These are phyloP conservation scores for Astragalus membranaceus DNA, from an alignment of 306 rosid species.

Conservation along the genomic window DNA sequence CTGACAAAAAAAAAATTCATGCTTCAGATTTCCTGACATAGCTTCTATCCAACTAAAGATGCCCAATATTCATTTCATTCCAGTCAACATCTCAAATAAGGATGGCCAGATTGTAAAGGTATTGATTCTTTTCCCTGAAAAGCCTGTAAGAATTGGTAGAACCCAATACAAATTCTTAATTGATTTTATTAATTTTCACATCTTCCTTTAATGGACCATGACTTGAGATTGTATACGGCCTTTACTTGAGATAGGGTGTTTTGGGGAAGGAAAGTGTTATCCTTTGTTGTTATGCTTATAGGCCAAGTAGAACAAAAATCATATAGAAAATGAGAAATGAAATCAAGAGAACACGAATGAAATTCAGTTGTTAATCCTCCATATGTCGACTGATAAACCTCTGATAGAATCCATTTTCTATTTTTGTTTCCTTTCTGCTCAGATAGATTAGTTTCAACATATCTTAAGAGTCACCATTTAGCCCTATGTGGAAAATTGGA, in stretches of 20 bases:
- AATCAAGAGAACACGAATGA: not conserved
- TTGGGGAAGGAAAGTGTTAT: not conserved
- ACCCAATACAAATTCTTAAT: not conserved
- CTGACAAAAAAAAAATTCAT: slow-evolving; percentile 14
- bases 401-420: not conserved
- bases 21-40: slow-evolving; percentile 69
- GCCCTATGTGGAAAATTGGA: not conserved
- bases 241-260: not conserved
- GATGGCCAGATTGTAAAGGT: slow-evolving; percentile 76
- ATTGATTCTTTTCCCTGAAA: slow-evolving; percentile 10
- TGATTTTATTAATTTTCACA: not conserved
- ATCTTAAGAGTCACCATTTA: not conserved
- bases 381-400: not conserved
- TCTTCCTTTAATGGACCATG: not conserved
- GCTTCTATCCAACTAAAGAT: slow-evolving; percentile 64
- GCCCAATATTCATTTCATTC: slow-evolving; percentile 96
- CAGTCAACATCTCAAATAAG: slow-evolving; percentile 73
- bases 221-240: not conserved
- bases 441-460: not conserved
- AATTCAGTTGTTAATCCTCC: not conserved
- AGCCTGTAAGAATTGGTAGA: slow-evolving; percentile 4
- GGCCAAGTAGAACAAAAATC: not conserved
- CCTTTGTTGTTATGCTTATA: not conserved
- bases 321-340: not conserved
- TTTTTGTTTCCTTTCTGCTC: not conserved